phyloP scores from a whole-genome alignment of 352 stramenopile genomes.

The Globisporangium paddicum region DNA sequence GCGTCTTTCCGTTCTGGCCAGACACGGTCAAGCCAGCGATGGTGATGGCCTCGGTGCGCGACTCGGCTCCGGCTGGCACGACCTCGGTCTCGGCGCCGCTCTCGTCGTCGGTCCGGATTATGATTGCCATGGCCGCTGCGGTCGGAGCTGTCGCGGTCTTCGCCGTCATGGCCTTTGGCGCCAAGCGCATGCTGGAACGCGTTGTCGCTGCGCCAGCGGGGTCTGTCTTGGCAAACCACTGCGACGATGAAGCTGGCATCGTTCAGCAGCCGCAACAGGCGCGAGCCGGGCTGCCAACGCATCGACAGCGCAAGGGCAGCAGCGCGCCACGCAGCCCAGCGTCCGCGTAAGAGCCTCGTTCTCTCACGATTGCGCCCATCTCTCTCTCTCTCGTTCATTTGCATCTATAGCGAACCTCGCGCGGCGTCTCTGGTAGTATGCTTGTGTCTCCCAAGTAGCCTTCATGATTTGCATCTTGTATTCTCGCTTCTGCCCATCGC shows the following conservation, averaged over 20 bases:
- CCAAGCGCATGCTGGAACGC: neutral
- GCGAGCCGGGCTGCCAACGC: neutral
- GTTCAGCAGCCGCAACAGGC: neutral
- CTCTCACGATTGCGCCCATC: neutral
- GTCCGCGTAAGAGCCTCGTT: neutral
- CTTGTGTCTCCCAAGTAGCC: neutral
- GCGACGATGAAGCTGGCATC: neutral
- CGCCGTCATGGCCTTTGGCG: neutral
- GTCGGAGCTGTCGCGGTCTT: constrained; percentile 3
- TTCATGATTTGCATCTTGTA: neutral
- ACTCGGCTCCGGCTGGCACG: neutral
- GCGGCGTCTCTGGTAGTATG: neutral
- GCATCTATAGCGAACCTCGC: neutral
- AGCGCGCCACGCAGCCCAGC: neutral
- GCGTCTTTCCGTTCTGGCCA: constrained; percentile 7
- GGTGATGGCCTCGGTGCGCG: neutral
- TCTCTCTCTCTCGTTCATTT: neutral
- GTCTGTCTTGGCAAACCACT: neutral
- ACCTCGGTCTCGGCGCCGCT: neutral
- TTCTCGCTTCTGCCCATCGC: neutral
- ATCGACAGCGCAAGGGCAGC: constrained; percentile 5
- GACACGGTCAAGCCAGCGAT: neutral
- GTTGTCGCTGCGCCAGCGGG: neutral
- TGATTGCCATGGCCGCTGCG: neutral
- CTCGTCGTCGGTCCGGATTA: neutral